Base-by-base conservation (phyloP, 768 basidiomycete genomes). In the Pleurotus sapidus region DNA sequence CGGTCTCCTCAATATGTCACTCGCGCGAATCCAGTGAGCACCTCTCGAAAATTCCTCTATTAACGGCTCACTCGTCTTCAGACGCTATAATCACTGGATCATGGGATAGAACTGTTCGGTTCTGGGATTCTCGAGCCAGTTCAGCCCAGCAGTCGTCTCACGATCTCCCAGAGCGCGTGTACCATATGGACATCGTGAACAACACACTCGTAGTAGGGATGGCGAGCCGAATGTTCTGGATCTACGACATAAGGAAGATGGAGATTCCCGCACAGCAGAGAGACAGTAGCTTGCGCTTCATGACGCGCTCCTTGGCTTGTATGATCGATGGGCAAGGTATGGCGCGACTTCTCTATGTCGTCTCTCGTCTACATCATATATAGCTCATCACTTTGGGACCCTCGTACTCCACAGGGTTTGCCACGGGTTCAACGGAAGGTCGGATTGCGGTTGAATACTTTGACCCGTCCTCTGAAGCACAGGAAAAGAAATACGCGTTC, bases 391-490 rank as follows among this genome's bases (percentile, higher is more conserved):
- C 25, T 55, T 40, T 38, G 38, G n/a, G 23, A 49, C 17, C 54
- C 1, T 49, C 9, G 3, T 39, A 50, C 8, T 53, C 49, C 37
- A 14, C 64, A 92, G 95, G 96, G 9, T 99, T 93, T 70, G 95
- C 95, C 9, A 93, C 89, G 0, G 91, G 89, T 0, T 95, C 93
- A 0, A 93, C 95, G 12, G 97, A 99, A 65, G 97, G 97, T 1
- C 83, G 97, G 20, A 97, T 98, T 57, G 94, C 95, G 0, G 95
- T 98, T 27, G 97, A 99, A 70, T 99, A 96, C 70, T 95, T 97
- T 63, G 93, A 98, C 61, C 86, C 91, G 1, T 83, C 83, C 3
- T 79, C 87, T 0, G 83, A 84, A 23, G 78, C 80, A 0, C 96
- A 98, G 70, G 87, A 89, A 23, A 82, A 79, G 71, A 87, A 95